Base-by-base conservation (phyloP, 768 basidiomycete genomes). In the Leucocoprinus birnbaumii region DNA sequence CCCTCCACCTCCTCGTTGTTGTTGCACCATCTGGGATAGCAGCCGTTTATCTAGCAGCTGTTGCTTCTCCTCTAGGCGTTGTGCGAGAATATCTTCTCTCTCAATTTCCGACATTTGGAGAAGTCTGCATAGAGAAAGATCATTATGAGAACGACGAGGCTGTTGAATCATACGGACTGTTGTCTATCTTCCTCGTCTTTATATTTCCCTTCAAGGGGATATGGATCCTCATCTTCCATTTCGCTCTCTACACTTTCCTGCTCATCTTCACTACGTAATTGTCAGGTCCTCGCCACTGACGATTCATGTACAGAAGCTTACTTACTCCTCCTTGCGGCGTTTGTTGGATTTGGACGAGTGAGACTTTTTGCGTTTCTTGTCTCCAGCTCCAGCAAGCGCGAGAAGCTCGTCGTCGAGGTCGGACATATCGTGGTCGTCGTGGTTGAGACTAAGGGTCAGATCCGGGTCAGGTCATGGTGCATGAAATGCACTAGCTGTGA, bases 121-220 rank as follows among this genome's bases (percentile, higher is more conserved):
- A 27, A 98, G 75, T 50, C 95, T 98, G 65, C 57, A 34, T 38
- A 19, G 37, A 35, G 3, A 14, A 16, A 6, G 9, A 38, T 38
- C 31, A 31, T 5, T 11, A 31, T 31, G 5, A 31, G 31, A 31
- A 31, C 6, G 31, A 31, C 11, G 31, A n/a, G 13, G 13, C 4
- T 38, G 38, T 38, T 38, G 13, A 6, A 14, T 38, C 38, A 14
- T 38, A 75, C 89, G 73, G 73, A 96, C 96, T 78, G 73, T 59
- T 86, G 80, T 63, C 88, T 82, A 69, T 98, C 96, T 11, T 75
- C 79, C 62, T 93, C 92, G 64, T 97, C 86, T 56, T 80, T 80
- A 65, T 91, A 98, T 69, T 92, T 91, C 48, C 92, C 94, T 63
- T 98, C 96, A 11, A 97, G 73, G 0, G 94, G 95, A 66, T 92